These are phyloP conservation scores for Pinus tabuliformis DNA, from an alignment of 75 land plant species.

Conservation along the genomic window DNA sequence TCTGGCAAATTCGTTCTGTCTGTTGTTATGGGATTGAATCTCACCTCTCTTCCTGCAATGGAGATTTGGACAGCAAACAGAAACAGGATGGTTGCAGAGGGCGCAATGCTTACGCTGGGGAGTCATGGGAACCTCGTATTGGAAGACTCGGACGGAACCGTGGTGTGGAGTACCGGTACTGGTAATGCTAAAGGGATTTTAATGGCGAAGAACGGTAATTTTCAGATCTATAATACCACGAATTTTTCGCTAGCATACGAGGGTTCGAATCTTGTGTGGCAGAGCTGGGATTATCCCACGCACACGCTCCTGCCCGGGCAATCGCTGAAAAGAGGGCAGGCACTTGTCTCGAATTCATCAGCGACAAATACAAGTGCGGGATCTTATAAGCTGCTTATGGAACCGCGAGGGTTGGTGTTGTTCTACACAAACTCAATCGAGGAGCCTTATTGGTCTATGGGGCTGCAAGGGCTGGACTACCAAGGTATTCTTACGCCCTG, in stretches of 20 bases:
- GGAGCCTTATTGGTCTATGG: too few species aligned
- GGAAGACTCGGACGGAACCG: too few species aligned
- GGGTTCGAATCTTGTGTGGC: neutral
- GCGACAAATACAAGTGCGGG: neutral
- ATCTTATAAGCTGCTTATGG: neutral
- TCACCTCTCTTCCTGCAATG: neutral
- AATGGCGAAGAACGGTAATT: too few species aligned
- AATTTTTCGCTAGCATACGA: neutral
- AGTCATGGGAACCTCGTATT: constrained; percentile 3
- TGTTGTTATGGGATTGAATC: neutral
- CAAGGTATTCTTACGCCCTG: neutral
- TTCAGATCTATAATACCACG: neutral
- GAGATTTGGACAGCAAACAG: too few species aligned
- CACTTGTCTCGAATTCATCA: neutral
- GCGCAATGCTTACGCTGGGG: neutral
- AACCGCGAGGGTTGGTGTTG: constrained; percentile 3
- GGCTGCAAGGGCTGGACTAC: neutral
- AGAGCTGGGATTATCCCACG: neutral
- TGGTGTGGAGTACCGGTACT: too few species aligned
- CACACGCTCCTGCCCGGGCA: neutral
- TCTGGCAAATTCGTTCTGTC: neutral
- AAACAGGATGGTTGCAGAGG: too few species aligned
- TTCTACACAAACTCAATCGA: constrained; percentile 1
- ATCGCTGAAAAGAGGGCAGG: neutral
- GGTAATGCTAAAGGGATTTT: too few species aligned